Base-by-base conservation (phyloP, 2,329 filamentous ascomycete species). In the Nemania sp. region DNA sequence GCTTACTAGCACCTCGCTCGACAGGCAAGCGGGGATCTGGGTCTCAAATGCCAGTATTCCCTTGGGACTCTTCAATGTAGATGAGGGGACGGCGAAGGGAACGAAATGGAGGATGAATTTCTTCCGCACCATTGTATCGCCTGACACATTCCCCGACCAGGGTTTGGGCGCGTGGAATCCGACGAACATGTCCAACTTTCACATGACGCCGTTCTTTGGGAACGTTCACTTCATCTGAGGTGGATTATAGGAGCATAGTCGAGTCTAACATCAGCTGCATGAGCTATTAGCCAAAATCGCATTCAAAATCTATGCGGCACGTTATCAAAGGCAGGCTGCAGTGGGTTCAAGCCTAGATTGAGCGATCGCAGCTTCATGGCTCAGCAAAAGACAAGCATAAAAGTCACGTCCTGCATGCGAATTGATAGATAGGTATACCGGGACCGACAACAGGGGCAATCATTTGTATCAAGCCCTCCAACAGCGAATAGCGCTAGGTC, bases 101-200 rank as follows among this genome's bases (percentile, higher is more conserved):
- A 81, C 79, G 0, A 54, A 73, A 62, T 83, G 80, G 80, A 74
- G 80, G 59, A 82, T 82, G 79, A 82, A 83, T 67, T 83, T 83
- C 64, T 80, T 83, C 70, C 75, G 80, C 46, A 82, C 79, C 2
- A 69, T 80, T 32, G 78, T 77, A 3, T 73, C 74, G 25, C 75
- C 75, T 0, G 69, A 73, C 1, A 80, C 72, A 9, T 82, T 74
- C 64, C 80, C 80, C 0, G 72, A 77, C 37, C 79, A 81, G 69
- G 65, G 61, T 1, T 71, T 80, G 5, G 79, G 79, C 15, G 80
- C 74, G 6, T 83, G 80, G 80, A 81, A 69, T 59, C 73, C 77
- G 2, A 78, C 80, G 0, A 69, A 80, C 60, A 69, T 77, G 67
- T 74, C 79, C 0, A 82, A 73, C 67, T 82, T 82, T 56, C 80